Percentiles rank a stretch among this genome's conserved stretches.
Conservation (phyloP, 495 filamentous ascomycete species). For the Saxophila tyrrhenica region DNA sequence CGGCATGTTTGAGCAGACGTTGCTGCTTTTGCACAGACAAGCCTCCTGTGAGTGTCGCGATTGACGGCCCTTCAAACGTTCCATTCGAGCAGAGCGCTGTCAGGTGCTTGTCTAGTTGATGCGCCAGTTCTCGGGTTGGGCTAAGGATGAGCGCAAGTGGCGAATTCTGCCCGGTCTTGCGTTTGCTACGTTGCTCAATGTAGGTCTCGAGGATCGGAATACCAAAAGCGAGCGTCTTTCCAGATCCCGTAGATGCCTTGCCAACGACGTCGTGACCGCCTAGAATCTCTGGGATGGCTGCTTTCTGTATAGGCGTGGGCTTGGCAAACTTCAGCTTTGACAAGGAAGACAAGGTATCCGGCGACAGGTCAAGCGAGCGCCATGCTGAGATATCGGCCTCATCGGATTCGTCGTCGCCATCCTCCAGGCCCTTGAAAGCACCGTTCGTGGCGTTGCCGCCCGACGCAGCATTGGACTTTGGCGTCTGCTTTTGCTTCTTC, state of each 20-base stretch:
- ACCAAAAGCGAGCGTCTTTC: constrained; percentile 73
- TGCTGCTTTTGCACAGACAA: constrained; percentile 88
- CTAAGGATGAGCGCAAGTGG: constrained; percentile 84
- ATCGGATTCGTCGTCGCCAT: constrained; percentile 25
- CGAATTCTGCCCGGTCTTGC: constrained; percentile 28
- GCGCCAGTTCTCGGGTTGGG: constrained; percentile 84
- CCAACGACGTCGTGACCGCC: constrained; percentile 66
- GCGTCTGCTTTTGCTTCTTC: background rate
- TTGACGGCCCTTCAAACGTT: constrained; percentile 47
- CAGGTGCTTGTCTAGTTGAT: constrained; percentile 77
- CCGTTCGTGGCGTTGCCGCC: background rate
- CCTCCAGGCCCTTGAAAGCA: background rate
- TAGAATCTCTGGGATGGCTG: constrained; percentile 67
- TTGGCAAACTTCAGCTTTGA: constrained; percentile 63
- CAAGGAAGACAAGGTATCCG: constrained; percentile 56
- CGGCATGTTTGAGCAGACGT: constrained; percentile 58
- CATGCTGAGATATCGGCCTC: constrained; percentile 57
- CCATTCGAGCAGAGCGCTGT: constrained; percentile 51
- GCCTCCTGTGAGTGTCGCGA: constrained; percentile 80
- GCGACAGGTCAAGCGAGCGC: constrained; percentile 58
- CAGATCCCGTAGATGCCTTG: constrained; percentile 72
- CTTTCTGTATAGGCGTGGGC: constrained; percentile 70
- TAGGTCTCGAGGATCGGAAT: constrained; percentile 65
- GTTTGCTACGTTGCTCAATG: constrained; percentile 30
- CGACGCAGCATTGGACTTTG: background rate